Base-by-base conservation (phyloP, 2,329 filamentous ascomycete species). In the Epichloe brachyelytri region DNA sequence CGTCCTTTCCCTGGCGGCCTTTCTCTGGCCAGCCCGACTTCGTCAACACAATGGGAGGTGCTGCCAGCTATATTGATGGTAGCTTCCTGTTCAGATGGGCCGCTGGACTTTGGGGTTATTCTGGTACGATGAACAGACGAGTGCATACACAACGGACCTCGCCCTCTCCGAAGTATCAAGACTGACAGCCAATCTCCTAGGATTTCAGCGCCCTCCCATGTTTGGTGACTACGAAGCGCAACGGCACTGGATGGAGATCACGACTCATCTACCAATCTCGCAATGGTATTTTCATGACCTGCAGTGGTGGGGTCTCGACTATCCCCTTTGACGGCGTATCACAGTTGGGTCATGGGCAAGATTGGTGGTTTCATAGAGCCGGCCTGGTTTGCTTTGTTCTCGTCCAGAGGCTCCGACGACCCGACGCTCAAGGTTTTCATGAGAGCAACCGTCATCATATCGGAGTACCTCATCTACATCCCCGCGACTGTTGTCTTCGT, bases 201-300 rank as follows among this genome's bases (percentile, higher is more conserved):
- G 91, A 51, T 86, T 84, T 62, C 74, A 84, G 53, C 80, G 79
- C 54, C 90, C 90, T 37, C 93, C 93, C 5, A 89, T 96, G 82
- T 86, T 90, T 63, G 93, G 93, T 57, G 93, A 98, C 68, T 98
- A 95, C 69, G 93, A 98, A 72, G 93, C 94, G 3, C 93, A 98
- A 67, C 76, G 93, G 60, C 93, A 98, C 68, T 98, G 93, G 93
- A 95, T 98, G 90, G 93, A 98, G 64, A 75, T 98, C 57, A 96
- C 93, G 2, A 86, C 81, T 8, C 81, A 95, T 53, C 74, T 98
- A 2, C 93, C 93, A 14, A 76, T 94, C 38, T 93, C 88, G 11
- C 86, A 93, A 66, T 98, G 94, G 93, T 98, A 98, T 68, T 95
- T 95, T 63, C 88, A 98, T 66, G 90, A 98, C 65, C 74, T 97